Conservation (phyloP, 2,329 filamentous ascomycete species). For the Ophiocordyceps unilateralis region DNA sequence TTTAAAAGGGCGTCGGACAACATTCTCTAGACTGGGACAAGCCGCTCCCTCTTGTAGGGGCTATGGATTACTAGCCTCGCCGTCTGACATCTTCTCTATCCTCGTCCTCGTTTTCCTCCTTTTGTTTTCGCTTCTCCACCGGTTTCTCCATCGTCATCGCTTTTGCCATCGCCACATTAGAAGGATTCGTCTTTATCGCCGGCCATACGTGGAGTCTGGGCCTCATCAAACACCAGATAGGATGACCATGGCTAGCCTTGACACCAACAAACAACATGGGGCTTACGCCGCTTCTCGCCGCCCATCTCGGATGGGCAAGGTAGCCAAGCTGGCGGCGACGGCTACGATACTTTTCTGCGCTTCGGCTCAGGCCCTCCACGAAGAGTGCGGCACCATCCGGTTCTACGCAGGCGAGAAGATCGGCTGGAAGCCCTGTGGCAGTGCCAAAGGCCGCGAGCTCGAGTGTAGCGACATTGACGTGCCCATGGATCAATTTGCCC, state of each 20-base stretch:
- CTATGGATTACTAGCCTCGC: not conserved
- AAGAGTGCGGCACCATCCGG: not conserved
- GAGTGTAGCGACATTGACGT: conserved; percentile 27
- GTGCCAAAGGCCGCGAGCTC: conserved; percentile 15
- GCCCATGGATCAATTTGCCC: conserved; percentile 28
- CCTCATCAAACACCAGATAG: too few species aligned
- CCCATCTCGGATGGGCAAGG: not conserved
- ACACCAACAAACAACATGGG: not conserved
- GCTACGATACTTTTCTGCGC: not conserved
- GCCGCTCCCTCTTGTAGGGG: not conserved
- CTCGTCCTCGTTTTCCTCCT: not conserved
- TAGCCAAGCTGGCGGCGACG: not conserved
- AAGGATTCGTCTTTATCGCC: too few species aligned
- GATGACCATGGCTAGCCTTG: not conserved
- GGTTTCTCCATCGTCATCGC: not conserved
- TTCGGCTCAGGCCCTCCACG: not conserved
- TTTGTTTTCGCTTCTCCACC: not conserved
- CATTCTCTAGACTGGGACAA: not conserved
- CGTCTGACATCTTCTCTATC: not conserved
- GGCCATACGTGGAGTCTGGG: not conserved
- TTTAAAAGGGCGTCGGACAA: not conserved
- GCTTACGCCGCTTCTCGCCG: not conserved
- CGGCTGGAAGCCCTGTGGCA: conserved; percentile 21
- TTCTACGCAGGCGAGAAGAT: conserved; percentile 18
- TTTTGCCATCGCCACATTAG: not conserved